Conservation (phyloP, 192 early-diverging fungal species). For the Coemansia sp. region DNA sequence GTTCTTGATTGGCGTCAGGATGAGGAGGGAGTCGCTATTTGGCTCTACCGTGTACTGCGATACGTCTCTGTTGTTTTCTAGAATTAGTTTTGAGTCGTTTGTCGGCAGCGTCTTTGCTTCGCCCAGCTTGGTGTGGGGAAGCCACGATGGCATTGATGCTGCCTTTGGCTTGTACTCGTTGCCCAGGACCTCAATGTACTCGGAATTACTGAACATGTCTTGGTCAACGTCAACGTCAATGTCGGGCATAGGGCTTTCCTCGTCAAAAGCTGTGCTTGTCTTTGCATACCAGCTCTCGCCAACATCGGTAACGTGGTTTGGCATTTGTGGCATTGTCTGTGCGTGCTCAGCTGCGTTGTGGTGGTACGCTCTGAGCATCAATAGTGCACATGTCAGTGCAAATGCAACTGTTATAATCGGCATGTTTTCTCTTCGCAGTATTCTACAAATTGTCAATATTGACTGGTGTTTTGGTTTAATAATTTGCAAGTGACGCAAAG, state of each 20-base stretch:
- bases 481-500: background rate
- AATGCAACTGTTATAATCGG: conserved; percentile 4
- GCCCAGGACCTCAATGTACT: conserved; percentile 40
- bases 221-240: background rate
- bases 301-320: background rate
- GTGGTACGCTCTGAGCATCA: conserved; percentile 3
- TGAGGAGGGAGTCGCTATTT: conserved; percentile 52
- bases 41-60: conserved; percentile 31
- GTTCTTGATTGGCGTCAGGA: conserved; percentile 69
- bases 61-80: conserved; percentile 33
- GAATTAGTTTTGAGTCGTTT: conserved; percentile 29
- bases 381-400: conserved; percentile 9
- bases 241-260: background rate
- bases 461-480: background rate
- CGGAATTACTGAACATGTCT: background rate
- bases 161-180: conserved; percentile 27
- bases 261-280: background rate
- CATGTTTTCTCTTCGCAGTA: conserved; percentile 15
- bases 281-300: conserved; percentile 6
- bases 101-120: background rate
- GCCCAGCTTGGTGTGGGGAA: conserved; percentile 11
- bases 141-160: conserved; percentile 42
- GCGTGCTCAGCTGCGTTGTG: background rate
- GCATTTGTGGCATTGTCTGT: background rate
- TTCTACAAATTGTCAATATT: background rate